Evolutionary conservation across 73 alveolate genomes (phyloP), one percentile per base, ranked within the genome.

Genomic region (Paramecium sonneborni): DNA sequence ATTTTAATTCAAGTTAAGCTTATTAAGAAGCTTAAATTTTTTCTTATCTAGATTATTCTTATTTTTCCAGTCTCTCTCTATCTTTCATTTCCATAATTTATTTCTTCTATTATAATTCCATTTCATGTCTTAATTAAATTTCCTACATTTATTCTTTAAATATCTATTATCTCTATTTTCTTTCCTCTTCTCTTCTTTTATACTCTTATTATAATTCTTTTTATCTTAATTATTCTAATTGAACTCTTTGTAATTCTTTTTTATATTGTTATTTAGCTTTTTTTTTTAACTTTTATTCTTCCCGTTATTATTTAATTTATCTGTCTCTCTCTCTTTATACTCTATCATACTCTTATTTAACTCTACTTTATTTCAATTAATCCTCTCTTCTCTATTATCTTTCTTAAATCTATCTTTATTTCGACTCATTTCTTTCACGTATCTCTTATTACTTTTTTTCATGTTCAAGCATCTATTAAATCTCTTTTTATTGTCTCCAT

Each of bases 111-210:
- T 74, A 28, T 6, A 74, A 23, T 74, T 74, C 87, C 44, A 37
- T 37, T 12, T 74, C 87, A 34, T 74, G 87, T 39, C 44, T 28
- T 20, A 21, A 34, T 74, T 74, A 14, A 10, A 74, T 74, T 35
- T 74, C 37, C 20, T 37, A 12, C 56, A 39, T 74, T 74, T 74
- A 20, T 37, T 74, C 56, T 74, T 74, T 37, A 37, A 74, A 74
- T 74, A 28, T 0, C 20, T 74, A 8, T 39, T 74, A 21, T 74
- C 58, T 74, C 37, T 28, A 28, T 37, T 74, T 74, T 74, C 87
- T 74, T 39, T 74, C 87, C 57, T 74, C 87, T 15, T 74, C 87
- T 34, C 87, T 74, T 34, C 87, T 74, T 39, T 20, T 37, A 18
- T 34, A 34, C 44, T 74, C 87, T 18, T 74, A 74, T 34, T 39